Evolutionary conservation across 129 eudicot species (phyloP).

Genomic region (Erigeron canadensis): DNA sequence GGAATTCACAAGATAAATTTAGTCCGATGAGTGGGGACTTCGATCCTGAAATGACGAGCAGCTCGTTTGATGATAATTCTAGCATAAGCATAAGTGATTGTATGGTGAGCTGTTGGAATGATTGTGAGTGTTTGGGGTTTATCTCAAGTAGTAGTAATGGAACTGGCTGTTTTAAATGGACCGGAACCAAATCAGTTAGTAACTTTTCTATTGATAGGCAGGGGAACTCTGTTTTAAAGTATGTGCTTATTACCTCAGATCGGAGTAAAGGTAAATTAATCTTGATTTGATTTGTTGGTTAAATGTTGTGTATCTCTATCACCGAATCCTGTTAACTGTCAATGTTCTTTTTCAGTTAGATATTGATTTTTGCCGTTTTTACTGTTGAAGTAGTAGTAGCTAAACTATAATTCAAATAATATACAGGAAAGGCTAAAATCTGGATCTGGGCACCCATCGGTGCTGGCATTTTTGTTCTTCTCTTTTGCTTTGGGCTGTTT

Average conservation of each 20-base stretch:
- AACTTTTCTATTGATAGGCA: slow-evolving; percentile 2
- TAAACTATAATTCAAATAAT: background rate
- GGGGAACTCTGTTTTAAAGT: slow-evolving; percentile 15
- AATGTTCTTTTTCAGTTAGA: background rate
- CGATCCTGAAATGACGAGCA: background rate
- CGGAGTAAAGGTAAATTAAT: slow-evolving; percentile 9
- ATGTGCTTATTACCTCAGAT: slow-evolving; percentile 33
- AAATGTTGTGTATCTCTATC: background rate
- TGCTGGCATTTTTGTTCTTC: slow-evolving; percentile 9
- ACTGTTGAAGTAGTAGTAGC: background rate
- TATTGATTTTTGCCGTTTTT: background rate
- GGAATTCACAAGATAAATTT: slow-evolving; percentile 15
- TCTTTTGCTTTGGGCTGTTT: slow-evolving; percentile 19
- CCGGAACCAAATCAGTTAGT: slow-evolving; percentile 10
- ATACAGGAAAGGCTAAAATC: slow-evolving; percentile 27
- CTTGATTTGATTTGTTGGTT: background rate
- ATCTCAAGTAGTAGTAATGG: slow-evolving; percentile 10
- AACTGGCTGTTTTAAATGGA: slow-evolving; percentile 30
- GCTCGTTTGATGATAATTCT: slow-evolving; percentile 6
- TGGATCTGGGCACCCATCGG: slow-evolving; percentile 30
- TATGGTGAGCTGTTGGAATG: slow-evolving; percentile 48
- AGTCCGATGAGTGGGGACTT: slow-evolving; percentile 8
- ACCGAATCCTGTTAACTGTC: background rate
- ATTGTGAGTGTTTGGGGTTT: slow-evolving; percentile 49
- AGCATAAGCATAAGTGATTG: slow-evolving; percentile 48